Evolutionary conservation across 2,329 filamentous ascomycete species (phyloP), one percentile per base, ranked within the genome.

Genomic region (Beauveria sp.): DNA sequence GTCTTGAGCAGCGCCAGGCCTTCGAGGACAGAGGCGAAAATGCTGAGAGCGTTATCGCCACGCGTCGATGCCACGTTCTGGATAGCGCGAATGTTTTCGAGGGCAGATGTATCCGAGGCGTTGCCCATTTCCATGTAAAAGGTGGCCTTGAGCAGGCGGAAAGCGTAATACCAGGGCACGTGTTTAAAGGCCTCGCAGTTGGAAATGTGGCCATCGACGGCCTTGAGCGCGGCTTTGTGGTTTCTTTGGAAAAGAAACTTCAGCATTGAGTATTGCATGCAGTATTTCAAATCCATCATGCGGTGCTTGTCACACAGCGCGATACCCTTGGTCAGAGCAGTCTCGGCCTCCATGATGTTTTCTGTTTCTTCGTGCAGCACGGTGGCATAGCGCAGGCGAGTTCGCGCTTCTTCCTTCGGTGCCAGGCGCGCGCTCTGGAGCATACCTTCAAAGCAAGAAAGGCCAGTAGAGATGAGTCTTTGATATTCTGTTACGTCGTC

Each of bases 311-410:
- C 86, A 67, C 87, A 90, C 2, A 89, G 76, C 2, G 84, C 82
- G 60, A 90, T 86, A 7, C 88, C 88, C 72, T 90, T 90, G 46
- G 83, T 87, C 62, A 93, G 73, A 3, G 86, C 80, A 14, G 86
- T 88, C 72, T 93, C 89, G 1, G 88, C 87, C 67, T 90, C 86
- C 76, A 85, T 86, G 12, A 86, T 76, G 65, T 92, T 92, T 40
- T 90, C 87, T 2, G 89, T 93, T 74, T 93, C 90, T 65, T 91
- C 86, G 43, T 86, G 82, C 26, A 93, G 73, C 7, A 93, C 76
- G 40, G 83, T 85, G 1, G 89, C 89, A 73, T 92, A 91, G 68
- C 88, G 82, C 48, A 93, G 73, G 31, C 88, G 83, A 58, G 91
- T 76, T 61, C 83, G 83, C 10, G 88, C 89, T 71, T 93, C 89